Percentiles rank a stretch among this genome's conserved stretches.
Evolutionary conservation across 2,329 filamentous ascomycete species (phyloP).

Genomic region (Epichloe scottii): DNA sequence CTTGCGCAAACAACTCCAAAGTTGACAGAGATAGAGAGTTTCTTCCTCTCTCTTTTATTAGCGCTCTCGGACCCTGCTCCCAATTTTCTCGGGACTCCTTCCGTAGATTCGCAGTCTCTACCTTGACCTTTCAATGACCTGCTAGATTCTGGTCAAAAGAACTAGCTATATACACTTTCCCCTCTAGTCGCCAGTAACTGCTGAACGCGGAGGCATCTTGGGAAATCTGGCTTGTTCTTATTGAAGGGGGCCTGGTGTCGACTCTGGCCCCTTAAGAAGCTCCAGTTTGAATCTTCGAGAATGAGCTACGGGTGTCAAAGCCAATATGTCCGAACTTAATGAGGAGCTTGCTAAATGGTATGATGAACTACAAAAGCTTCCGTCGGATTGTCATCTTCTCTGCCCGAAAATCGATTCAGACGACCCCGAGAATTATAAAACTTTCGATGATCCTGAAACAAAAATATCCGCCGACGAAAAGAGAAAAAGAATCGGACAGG

Average conservation of each 20-base stretch:
- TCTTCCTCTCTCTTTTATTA: not conserved
- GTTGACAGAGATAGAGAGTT: not conserved
- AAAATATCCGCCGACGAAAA: conserved; percentile 39
- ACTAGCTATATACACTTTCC: not conserved
- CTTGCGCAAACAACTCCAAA: not conserved
- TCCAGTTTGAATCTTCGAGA: not conserved
- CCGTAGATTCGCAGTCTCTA: not conserved
- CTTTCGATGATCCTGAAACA: conserved; percentile 35
- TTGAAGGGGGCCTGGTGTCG: not conserved
- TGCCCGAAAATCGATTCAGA: conserved; percentile 53
- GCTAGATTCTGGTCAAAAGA: not conserved
- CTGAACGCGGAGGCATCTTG: not conserved
- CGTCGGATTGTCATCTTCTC: conserved; percentile 47
- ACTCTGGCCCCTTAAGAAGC: not conserved
- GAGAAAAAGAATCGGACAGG: conserved; percentile 39
- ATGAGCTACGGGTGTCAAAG: conserved; percentile 2
- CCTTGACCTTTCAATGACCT: not conserved
- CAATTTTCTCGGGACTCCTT: not conserved
- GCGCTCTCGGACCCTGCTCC: not conserved
- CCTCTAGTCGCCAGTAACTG: not conserved
- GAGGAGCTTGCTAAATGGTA: conserved; percentile 32
- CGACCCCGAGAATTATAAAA: conserved; percentile 48
- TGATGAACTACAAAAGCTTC: conserved; percentile 30
- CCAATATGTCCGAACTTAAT: conserved; percentile 25
- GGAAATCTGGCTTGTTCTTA: not conserved